A percentile compares a stretch with the other conserved stretches of the same genome.
Evolutionary conservation across 1,139 yeast species (phyloP).

Genomic region (Protomyces gravidus): DNA sequence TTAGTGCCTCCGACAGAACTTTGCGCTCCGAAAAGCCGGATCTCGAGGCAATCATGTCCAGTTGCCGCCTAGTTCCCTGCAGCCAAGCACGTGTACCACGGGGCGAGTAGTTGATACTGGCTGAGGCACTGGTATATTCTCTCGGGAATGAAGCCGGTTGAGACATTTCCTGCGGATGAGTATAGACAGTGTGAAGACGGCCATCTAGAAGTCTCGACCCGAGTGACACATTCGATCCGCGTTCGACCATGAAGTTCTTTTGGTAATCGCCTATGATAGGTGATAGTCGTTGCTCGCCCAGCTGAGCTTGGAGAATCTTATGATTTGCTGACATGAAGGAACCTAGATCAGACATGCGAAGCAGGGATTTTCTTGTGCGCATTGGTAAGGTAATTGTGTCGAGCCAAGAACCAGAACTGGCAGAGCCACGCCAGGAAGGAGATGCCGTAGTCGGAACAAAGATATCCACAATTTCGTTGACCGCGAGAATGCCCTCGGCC

Average conservation of each 20-base stretch:
- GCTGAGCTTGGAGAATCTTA: constrained; percentile 2
- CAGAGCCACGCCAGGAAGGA: constrained; percentile 18
- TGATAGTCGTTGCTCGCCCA: background rate
- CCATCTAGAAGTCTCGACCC: constrained; percentile 6
- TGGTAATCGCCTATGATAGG: background rate
- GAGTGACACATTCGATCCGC: background rate
- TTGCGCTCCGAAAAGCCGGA: constrained; percentile 17
- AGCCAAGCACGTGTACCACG: background rate
- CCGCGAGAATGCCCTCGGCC: constrained; percentile 1
- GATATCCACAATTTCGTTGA: constrained; percentile 12
- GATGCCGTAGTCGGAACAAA: background rate
- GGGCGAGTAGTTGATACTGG: constrained; percentile 3
- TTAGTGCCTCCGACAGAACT: constrained; percentile 5
- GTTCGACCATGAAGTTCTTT: background rate
- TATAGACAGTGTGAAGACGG: constrained; percentile 1
- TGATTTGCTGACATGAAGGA: constrained; percentile 19
- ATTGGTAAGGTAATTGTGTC: constrained; percentile 28
- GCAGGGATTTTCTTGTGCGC: constrained; percentile 1
- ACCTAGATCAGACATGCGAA: constrained; percentile 14
- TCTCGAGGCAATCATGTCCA: constrained; percentile 7
- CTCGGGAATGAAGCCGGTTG: constrained; percentile 16
- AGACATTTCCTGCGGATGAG: background rate
- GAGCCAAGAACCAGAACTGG: constrained; percentile 17
- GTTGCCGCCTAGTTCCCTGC: background rate
- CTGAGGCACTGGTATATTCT: background rate